Evolutionary conservation across 169 alveolate genomes (phyloP), one percentile per base, ranked within the genome.

Genomic region (Plasmodium ovale): DNA sequence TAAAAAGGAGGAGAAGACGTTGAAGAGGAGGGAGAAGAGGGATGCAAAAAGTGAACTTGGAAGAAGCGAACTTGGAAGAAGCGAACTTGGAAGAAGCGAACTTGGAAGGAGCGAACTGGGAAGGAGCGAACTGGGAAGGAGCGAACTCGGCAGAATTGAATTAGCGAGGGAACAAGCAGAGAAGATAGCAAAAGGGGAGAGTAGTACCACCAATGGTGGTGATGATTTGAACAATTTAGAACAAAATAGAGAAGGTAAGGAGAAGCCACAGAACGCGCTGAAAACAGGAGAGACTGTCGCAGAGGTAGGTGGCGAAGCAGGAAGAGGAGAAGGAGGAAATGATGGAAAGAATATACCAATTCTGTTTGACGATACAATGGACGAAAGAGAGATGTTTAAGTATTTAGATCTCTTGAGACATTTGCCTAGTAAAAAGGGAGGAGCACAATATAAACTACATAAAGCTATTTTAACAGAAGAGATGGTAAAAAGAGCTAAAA

Each of bases 381-480:
- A 82, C 67, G 90, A 82, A 16, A 82, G 90, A 14, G 90, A 82
- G 16, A 82, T 82, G 90, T 82, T 82, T 33, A 64, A 68, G 16
- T 82, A 82, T 67, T 51, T 82, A 7, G 90, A 82, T 44, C n/a
- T 68, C 2, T 82, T 82, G 47, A 53, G 90, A 16, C 94, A 89
- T 33, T 58, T 79, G 21, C 94, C 88, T 31, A 87, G 85, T 54
- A 65, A 82, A 65, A 85, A 69, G 16, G 89, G 88, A 19, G 91
- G 91, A 23, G 94, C 93, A 16, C 94, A 85, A 39, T 93, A 91
- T 65, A 93, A 93, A 39, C 25, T 88, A 35, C 94, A 93, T 60
- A 72, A 92, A 70, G 87, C 94, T 44, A 60, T 90, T 37, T 87
- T 93, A 44, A 92, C 92, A 7, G 95, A 91, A 51, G 94, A 89